Conservation (phyloP, 179 eudicot genomes). For the Corrigiola litoralis region DNA sequence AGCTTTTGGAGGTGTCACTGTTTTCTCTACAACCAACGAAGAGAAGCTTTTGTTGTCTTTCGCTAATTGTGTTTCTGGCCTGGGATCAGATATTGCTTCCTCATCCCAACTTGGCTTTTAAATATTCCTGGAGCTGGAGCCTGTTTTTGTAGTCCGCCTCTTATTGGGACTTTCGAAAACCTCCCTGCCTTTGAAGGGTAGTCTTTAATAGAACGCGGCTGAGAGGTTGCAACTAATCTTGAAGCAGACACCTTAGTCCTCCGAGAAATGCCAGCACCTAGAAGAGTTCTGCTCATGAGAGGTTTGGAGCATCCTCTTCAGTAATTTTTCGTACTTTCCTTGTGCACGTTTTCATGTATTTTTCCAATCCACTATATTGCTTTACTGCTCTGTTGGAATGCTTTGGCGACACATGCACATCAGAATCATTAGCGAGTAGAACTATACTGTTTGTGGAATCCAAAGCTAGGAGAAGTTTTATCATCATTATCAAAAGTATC, state of each 20-base stretch:
- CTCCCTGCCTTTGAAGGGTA: constrained; percentile 26
- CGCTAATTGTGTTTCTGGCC: constrained; percentile 24
- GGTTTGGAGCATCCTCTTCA: constrained; percentile 42
- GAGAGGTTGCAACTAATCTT: constrained; percentile 23
- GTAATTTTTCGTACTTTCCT: constrained; percentile 32
- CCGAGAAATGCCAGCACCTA: constrained; percentile 50
- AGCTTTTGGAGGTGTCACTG: constrained; percentile 21
- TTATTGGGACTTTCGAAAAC: too few relatives aligned
- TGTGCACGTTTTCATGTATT: constrained; percentile 21
- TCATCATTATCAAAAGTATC: constrained; percentile 20
- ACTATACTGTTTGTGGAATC: constrained; percentile 8
- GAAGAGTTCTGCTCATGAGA: constrained; percentile 20
- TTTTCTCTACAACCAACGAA: constrained; percentile 28
- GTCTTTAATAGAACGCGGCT: constrained; percentile 22
- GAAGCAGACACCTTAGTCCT: constrained; percentile 57
- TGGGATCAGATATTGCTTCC: constrained; percentile 20
- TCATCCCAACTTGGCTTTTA: constrained; percentile 21
- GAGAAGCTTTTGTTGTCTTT: not conserved
- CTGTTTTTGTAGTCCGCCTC: constrained; percentile 10
- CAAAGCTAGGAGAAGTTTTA: constrained; percentile 10
- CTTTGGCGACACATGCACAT: constrained; percentile 21
- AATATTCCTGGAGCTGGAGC: constrained; percentile 11
- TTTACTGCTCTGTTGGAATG: constrained; percentile 16
- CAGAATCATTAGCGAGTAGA: too few relatives aligned
- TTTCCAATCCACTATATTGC: constrained; percentile 10